A percentile compares a stretch with the other conserved stretches of the same genome.
phyloP scores from a whole-genome alignment of 768 basidiomycete species.

The Lactarius pseudohatsudake region DNA sequence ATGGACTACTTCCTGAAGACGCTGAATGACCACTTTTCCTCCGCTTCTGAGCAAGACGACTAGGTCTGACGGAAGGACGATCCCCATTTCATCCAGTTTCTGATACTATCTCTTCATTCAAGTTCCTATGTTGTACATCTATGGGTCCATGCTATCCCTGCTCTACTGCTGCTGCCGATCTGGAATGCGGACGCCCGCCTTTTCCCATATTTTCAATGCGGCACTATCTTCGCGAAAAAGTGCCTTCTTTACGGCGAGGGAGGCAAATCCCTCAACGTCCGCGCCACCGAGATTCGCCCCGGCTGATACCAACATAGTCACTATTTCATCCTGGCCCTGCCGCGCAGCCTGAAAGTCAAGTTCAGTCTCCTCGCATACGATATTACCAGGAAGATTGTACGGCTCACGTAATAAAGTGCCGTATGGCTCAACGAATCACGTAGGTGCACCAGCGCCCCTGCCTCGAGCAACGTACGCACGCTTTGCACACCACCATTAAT shows the following conservation, averaged over 20 bases:
- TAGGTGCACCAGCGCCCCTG: conserved; percentile 80
- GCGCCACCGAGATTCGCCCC: conserved; percentile 73
- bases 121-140: conserved; percentile 20
- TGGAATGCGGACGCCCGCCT: conserved; percentile 43
- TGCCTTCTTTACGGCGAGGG: conserved; percentile 45
- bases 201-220: conserved; percentile 54
- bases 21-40: conserved; percentile 50
- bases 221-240: conserved; percentile 42
- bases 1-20: conserved; percentile 66
- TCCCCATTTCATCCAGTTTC: conserved; percentile 1
- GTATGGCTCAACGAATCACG: conserved; percentile 82
- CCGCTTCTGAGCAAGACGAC: conserved; percentile 37
- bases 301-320: conserved; percentile 63
- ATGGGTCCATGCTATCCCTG: conserved; percentile 11
- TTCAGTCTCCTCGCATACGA: neutral
- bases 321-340: conserved; percentile 60
- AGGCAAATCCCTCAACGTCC: conserved; percentile 58
- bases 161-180: conserved; percentile 19
- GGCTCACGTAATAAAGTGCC: conserved; percentile 73
- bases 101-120: neutral
- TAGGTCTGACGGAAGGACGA: conserved; percentile 35
- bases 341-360: conserved; percentile 60
- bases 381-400: neutral
- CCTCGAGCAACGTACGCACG: conserved; percentile 53
- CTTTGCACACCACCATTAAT: conserved; percentile 56